These are phyloP conservation scores for Lolium perenne DNA, from an alignment of 176 grass and related monocot genomes.

Conservation along the genomic window DNA sequence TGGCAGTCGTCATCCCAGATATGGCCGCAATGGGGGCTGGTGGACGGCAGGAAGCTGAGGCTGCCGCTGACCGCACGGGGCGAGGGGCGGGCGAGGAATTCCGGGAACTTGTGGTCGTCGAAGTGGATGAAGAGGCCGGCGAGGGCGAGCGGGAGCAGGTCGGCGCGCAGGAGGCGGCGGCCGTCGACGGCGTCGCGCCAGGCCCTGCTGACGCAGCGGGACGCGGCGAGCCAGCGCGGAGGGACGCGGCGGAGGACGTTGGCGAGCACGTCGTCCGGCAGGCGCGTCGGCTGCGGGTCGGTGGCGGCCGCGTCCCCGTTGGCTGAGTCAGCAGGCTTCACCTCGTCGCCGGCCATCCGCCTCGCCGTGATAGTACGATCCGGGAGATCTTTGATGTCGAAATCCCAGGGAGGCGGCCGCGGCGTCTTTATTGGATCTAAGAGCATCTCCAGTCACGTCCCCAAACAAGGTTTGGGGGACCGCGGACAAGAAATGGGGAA, in stretches of 20 bases:
- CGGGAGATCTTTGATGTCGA: not conserved
- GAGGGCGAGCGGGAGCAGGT: slow-evolving; percentile 6
- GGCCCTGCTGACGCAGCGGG: not conserved
- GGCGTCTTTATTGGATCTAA: no score
- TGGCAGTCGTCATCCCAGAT: not conserved
- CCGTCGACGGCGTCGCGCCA: not conserved
- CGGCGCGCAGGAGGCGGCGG: not conserved
- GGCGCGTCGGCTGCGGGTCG: not conserved
- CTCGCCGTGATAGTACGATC: not conserved
- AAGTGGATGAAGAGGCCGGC: not conserved
- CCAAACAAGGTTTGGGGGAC: no score
- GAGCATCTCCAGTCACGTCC: no score
- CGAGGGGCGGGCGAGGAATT: not conserved
- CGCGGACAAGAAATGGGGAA: no score
- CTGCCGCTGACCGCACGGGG: not conserved
- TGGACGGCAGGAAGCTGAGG: not conserved
- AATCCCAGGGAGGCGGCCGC: not conserved
- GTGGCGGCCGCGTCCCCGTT: not conserved
- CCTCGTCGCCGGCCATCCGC: not conserved
- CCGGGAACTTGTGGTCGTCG: not conserved
- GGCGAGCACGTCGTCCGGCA: not conserved
- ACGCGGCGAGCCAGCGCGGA: not conserved
- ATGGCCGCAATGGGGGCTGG: not conserved
- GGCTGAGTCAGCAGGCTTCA: not conserved
- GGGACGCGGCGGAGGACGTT: not conserved